These are phyloP conservation scores for Xylariaceae sp. DNA, from an alignment of 2,329 filamentous ascomycete genomes.

Conservation along the genomic window DNA sequence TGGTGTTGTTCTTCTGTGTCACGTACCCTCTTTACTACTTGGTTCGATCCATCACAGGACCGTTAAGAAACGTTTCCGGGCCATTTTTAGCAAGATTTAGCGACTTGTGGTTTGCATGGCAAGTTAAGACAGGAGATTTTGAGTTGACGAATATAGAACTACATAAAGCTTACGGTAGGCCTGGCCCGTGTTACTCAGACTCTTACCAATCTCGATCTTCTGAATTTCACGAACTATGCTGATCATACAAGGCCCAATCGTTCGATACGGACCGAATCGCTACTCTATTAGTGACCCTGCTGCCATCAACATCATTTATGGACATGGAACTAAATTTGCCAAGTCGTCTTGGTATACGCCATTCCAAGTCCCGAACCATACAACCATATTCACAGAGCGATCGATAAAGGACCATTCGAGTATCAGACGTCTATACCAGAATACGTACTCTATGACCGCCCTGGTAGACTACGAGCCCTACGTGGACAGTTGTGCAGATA, in stretches of 20 bases:
- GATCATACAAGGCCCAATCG: slow-evolving; percentile 29
- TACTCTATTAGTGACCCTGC: slow-evolving; percentile 42
- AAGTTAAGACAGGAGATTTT: slow-evolving; percentile 4
- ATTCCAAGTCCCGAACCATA: slow-evolving; percentile 20
- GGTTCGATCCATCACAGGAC: slow-evolving; percentile 4
- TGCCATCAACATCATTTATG: slow-evolving; percentile 41
- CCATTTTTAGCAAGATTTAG: slow-evolving; percentile 12
- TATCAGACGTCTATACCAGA: slow-evolving; percentile 27
- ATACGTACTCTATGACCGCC: slow-evolving; percentile 32
- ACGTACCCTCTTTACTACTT: slow-evolving; percentile 1
- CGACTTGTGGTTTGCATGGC: slow-evolving; percentile 12
- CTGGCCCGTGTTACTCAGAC: neutral
- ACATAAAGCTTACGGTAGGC: slow-evolving; percentile 9
- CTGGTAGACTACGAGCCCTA: slow-evolving; percentile 33
- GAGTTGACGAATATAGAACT: slow-evolving; percentile 8
- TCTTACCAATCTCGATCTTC: neutral
- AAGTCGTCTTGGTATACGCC: slow-evolving; percentile 34
- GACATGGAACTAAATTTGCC: slow-evolving; percentile 31
- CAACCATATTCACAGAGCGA: slow-evolving; percentile 30
- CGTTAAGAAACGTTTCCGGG: slow-evolving; percentile 8
- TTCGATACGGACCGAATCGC: slow-evolving; percentile 45
- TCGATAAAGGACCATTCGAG: slow-evolving; percentile 25
- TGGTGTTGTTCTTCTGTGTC: slow-evolving; percentile 1
- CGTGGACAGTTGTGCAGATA: slow-evolving; percentile 30
- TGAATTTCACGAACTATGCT: neutral